Base-by-base conservation (phyloP, 2,329 filamentous ascomycete species). In the Nectriaceae sp. region DNA sequence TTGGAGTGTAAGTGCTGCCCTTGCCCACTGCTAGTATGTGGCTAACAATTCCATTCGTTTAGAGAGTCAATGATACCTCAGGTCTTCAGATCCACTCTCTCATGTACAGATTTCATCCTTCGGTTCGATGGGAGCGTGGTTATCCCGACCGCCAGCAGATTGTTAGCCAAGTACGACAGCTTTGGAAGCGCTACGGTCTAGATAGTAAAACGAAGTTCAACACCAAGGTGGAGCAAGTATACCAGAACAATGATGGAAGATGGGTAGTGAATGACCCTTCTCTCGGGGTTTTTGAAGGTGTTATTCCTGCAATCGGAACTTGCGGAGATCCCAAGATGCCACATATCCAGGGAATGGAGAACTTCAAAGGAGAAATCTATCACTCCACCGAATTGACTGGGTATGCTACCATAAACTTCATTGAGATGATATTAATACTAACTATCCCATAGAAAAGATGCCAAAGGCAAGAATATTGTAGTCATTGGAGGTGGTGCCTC, bases 21-120 rank as follows among this genome's bases (percentile, higher is more conserved):
- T 18, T 26, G 21, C 11, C 36, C 13, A 21, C 18, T 4, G 0
- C 5, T 15, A 3, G n/a, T 29, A 13, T 15, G 31, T 3, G 11
- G 22, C 40, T 39, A 16, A 36, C 3, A 2, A 4, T 21, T 20
- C 2, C 36, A 5, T 5, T 11, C 5, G 3, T 21, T 0, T 49
- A 89, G 84, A 79, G 80, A 67, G 88, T 94, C 35, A 93, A 94
- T 71, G 88, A 88, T 43, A 92, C 88, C 0, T 92, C 88, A 0
- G 83, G 88, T 15, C 78, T 95, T 1, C 89, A 94, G 62, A 92
- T 95, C 19, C 89, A 95, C 66, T 89, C 85, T 18, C 68, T 92
- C 49, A 94, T 94, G 89, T 95, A 93, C 67, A 82, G 90, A 19
- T 96, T 95, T 65, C 88, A 93, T 57, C 90, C 90, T 0, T 88